These are phyloP conservation scores for Xylariaceae sp. DNA, from an alignment of 2,329 filamentous ascomycete genomes.

Conservation along the genomic window DNA sequence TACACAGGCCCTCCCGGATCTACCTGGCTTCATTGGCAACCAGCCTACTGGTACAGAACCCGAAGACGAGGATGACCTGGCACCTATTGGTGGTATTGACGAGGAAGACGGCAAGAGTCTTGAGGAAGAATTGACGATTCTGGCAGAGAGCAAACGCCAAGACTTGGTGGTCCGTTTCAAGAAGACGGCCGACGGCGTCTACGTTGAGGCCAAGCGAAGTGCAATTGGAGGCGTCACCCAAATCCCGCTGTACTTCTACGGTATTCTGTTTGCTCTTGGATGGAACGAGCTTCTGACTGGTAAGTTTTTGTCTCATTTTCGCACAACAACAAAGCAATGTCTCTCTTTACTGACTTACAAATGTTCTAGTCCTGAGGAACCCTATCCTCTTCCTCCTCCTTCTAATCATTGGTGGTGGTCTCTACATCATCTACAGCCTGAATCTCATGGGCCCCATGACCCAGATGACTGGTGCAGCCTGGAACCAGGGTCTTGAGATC, in stretches of 20 bases:
- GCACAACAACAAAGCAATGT: background rate
- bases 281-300: constrained; percentile 98
- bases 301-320: constrained; percentile 43
- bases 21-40: constrained; percentile 75
- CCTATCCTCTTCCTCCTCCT: constrained; percentile 89
- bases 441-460: constrained; percentile 95
- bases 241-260: constrained; percentile 92
- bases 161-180: constrained; percentile 94
- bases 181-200: constrained; percentile 96
- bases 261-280: constrained; percentile 79
- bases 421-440: constrained; percentile 86
- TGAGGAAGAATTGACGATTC: constrained; percentile 94
- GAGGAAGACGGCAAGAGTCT: constrained; percentile 91
- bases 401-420: constrained; percentile 67
- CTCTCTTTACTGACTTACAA: constrained; percentile 15
- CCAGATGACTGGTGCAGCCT: constrained; percentile 89
- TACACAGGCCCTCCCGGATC: constrained; percentile 71
- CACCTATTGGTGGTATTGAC: constrained; percentile 87
- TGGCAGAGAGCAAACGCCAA: constrained; percentile 83
- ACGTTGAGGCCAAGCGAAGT: constrained; percentile 94
- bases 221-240: constrained; percentile 94
- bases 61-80: constrained; percentile 84
- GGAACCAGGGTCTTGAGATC: constrained; percentile 79
- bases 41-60: constrained; percentile 68
- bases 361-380: constrained; percentile 72